Percentiles rank a stretch among this genome's conserved stretches.
Conservation (phyloP, 352 stramenopile genomes). For the Globisporangium nodosum region DNA sequence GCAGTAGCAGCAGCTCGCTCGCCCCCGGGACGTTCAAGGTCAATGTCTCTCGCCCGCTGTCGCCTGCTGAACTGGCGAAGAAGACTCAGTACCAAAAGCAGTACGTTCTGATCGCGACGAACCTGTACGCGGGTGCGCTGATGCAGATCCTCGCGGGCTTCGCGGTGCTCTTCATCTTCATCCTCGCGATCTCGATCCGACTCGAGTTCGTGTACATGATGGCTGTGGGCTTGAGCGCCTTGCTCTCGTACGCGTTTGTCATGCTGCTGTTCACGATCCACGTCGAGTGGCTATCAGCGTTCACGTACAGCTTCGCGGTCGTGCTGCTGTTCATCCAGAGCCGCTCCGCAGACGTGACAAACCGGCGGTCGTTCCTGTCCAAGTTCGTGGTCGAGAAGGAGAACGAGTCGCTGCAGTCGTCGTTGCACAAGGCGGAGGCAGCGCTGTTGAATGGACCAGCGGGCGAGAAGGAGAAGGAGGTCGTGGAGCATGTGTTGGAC, state of each 20-base stretch:
- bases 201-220: slow-evolving; percentile 85
- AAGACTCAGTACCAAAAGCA: slow-evolving; percentile 28
- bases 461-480: slow-evolving; percentile 63
- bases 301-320: slow-evolving; percentile 53
- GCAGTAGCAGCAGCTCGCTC: slow-evolving; percentile 16
- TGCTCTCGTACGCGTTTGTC: slow-evolving; percentile 55
- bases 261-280: slow-evolving; percentile 46
- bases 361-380: slow-evolving; percentile 76
- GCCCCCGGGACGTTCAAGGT: slow-evolving; percentile 9
- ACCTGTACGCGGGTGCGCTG: slow-evolving; percentile 53
- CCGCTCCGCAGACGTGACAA: slow-evolving; percentile 73
- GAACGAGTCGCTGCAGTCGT: slow-evolving; percentile 79
- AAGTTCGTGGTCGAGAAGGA: slow-evolving; percentile 83
- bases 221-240: slow-evolving; percentile 49
- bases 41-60: slow-evolving; percentile 14
- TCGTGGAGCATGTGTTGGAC: slow-evolving; percentile 60
- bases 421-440: slow-evolving; percentile 71
- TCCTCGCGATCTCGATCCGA: slow-evolving; percentile 81
- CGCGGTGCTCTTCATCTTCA: slow-evolving; percentile 71
- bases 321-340: slow-evolving; percentile 74
- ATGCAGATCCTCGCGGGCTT: slow-evolving; percentile 65
- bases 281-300: slow-evolving; percentile 65
- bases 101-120: slow-evolving; percentile 30
- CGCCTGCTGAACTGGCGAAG: slow-evolving; percentile 1
- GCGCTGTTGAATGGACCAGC: slow-evolving; percentile 77